Base-by-base conservation (phyloP, 2,329 filamentous ascomycete genomes). In the Fonsecaea erecta region DNA sequence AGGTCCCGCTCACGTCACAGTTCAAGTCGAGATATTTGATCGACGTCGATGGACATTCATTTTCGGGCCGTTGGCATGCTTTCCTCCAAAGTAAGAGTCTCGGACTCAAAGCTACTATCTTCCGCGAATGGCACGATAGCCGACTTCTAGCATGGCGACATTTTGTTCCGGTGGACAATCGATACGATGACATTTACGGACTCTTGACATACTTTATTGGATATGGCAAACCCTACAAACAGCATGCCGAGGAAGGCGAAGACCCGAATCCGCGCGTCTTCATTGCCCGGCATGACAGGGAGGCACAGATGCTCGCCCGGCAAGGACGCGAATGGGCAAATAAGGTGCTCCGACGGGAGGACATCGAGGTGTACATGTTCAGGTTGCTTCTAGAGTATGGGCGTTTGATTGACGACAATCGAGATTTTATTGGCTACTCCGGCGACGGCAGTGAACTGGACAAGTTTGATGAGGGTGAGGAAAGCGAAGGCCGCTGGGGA, bases 361-460 rank as follows among this genome's bases (percentile, higher is more conserved):
- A 91, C 73, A 86, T 91, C 77, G 88, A 91, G 77, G 87, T 86
- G 7, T 78, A 78, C 68, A 75, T 75, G 67, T 77, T 76, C 66
- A 68, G 76, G 71, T 73, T 74, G 51, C 71, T 72, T n/a, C 65
- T 73, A 53, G 88, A 87, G 71, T 89, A 89, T 65, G 87, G 81
- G 26, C 81, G 87, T 16, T 83, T 89, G n/a, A 83, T 88, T 68
- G 87, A 89, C 65, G 86, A 89, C 66, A 81, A 87, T 68, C 81
- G 87, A 59, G 83, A 85, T 61, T 78, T 74, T 0, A 87, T 89
- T 72, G 87, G 87, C 11, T 89, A 85, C 70, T 75, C 78, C 24
- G 75, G 75, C 4, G 75, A 78, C 53, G 71, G 71, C 37, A 69
- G 65, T 52, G 70, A 73, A 48, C 52, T 73, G 54, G 71, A 73